These are phyloP conservation scores for Apophysomyces variabilis DNA, from an alignment of 371 early-diverging fungal species.

Conservation along the genomic window DNA sequence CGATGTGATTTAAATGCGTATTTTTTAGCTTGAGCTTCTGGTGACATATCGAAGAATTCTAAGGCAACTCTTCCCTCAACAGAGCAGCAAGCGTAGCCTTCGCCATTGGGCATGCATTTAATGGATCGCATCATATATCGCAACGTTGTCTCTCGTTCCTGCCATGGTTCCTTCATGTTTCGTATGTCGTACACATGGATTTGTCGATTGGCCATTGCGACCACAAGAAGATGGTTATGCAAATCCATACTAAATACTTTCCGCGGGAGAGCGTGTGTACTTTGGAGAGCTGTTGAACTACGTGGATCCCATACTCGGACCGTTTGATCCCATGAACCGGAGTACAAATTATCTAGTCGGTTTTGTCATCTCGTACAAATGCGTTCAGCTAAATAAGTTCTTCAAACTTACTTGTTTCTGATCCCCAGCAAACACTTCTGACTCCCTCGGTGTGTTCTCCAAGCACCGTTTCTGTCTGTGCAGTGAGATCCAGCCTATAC, in stretches of 20 bases:
- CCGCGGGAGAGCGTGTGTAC: slow-evolving; percentile 54
- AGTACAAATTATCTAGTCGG: slow-evolving; percentile 61
- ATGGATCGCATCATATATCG: slow-evolving; percentile 86
- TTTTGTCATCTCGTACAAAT: background rate
- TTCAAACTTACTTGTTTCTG: slow-evolving; percentile 48
- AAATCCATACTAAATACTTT: slow-evolving; percentile 84
- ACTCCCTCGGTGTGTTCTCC: slow-evolving; percentile 64
- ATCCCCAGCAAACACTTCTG: slow-evolving; percentile 66
- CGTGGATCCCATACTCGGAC: slow-evolving; percentile 83
- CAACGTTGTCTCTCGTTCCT: slow-evolving; percentile 77
- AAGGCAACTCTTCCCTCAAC: slow-evolving; percentile 96
- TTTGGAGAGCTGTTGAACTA: slow-evolving; percentile 34
- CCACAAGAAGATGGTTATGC: slow-evolving; percentile 70
- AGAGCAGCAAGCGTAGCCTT: slow-evolving; percentile 85
- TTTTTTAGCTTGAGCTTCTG: slow-evolving; percentile 71
- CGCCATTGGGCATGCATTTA: slow-evolving; percentile 80
- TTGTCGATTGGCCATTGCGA: slow-evolving; percentile 81
- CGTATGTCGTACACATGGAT: slow-evolving; percentile 85
- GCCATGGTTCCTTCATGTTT: slow-evolving; percentile 75
- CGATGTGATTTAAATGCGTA: slow-evolving; percentile 98
- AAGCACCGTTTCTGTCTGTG: slow-evolving; percentile 48
- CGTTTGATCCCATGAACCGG: slow-evolving; percentile 93
- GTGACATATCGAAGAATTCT: slow-evolving; percentile 84
- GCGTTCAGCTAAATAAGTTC: background rate
- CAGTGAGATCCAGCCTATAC: slow-evolving; percentile 56